Evolutionary conservation across 2,329 filamentous ascomycete genomes (phyloP).

Genomic region (Colletotrichum tamarilloi): DNA sequence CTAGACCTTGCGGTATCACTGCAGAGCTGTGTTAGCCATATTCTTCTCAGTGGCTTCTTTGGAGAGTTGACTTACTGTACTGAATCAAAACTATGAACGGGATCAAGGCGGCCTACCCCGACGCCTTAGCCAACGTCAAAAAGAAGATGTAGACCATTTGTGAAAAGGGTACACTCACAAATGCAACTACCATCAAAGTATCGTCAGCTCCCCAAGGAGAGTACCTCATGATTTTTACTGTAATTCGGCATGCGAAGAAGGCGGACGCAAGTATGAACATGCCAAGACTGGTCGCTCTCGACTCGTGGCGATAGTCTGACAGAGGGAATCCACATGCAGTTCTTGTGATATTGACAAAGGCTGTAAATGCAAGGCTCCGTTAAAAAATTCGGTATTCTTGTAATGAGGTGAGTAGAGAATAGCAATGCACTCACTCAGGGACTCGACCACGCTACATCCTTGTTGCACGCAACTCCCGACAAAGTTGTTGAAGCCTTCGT

Average conservation of each 20-base stretch:
- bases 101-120: neutral
- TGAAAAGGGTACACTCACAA: neutral
- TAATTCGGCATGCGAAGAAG: conserved; percentile 11
- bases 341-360: conserved; percentile 23
- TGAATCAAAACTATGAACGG: conserved; percentile 8
- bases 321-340: conserved; percentile 10
- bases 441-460: conserved; percentile 11
- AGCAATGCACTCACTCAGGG: neutral
- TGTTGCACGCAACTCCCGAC: conserved; percentile 1
- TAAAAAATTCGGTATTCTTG: neutral
- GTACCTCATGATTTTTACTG: conserved; percentile 1
- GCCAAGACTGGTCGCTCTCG: conserved; percentile 12
- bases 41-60: too few relatives aligned
- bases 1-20: conserved; percentile 52
- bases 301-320: conserved; percentile 6
- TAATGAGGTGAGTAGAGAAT: neutral
- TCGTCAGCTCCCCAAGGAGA: conserved; percentile 11
- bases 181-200: neutral
- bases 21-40: neutral
- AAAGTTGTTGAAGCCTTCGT: conserved; percentile 13
- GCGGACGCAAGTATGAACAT: conserved; percentile 8
- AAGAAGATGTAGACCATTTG: too few relatives aligned
- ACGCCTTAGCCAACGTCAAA: neutral
- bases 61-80: neutral
- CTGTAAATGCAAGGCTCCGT: neutral